Percentiles rank a stretch among this genome's conserved stretches.
These are phyloP conservation scores for Jatropha podagrica DNA, from an alignment of 441 rosid species.

Conservation along the genomic window DNA sequence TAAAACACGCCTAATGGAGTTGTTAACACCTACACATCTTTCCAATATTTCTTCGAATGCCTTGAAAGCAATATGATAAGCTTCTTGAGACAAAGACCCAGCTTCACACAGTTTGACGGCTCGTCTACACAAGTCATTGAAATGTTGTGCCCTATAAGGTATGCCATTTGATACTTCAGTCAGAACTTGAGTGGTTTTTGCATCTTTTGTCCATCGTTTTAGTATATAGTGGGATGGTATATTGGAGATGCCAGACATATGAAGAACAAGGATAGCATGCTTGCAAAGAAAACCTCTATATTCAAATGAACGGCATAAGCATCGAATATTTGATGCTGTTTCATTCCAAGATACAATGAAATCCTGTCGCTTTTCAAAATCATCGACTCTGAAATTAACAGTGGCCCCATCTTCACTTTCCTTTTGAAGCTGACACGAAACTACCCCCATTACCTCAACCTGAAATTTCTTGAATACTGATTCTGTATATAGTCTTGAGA, in stretches of 20 bases:
- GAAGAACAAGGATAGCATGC: conserved; percentile 66
- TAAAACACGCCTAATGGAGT: conserved; percentile 30
- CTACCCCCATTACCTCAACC: conserved; percentile 55
- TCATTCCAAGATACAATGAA: conserved; percentile 49
- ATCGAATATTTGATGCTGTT: conserved; percentile 38
- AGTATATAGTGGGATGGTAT: conserved; percentile 55
- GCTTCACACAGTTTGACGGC: conserved; percentile 55
- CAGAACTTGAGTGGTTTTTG: conserved; percentile 33
- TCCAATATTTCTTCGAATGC: conserved; percentile 46
- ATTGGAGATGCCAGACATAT: conserved; percentile 46
- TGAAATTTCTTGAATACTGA: conserved; percentile 64
- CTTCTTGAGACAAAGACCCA: conserved; percentile 57
- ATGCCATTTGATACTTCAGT: conserved; percentile 20
- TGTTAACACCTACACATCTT: conserved; percentile 35
- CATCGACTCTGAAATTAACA: conserved; percentile 41
- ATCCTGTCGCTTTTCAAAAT: conserved; percentile 43
- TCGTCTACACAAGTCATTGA: conserved; percentile 57
- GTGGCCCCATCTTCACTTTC: conserved; percentile 44
- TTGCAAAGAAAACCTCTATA: conserved; percentile 66
- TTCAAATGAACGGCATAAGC: conserved; percentile 59
- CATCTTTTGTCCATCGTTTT: conserved; percentile 62
- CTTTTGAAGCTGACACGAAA: conserved; percentile 51
- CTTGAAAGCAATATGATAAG: conserved; percentile 44
- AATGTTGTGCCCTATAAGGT: conserved; percentile 45
- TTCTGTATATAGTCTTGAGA: conserved; percentile 50